These are phyloP conservation scores for Castanospermum australe DNA, from an alignment of 306 rosid genomes.

Conservation along the genomic window DNA sequence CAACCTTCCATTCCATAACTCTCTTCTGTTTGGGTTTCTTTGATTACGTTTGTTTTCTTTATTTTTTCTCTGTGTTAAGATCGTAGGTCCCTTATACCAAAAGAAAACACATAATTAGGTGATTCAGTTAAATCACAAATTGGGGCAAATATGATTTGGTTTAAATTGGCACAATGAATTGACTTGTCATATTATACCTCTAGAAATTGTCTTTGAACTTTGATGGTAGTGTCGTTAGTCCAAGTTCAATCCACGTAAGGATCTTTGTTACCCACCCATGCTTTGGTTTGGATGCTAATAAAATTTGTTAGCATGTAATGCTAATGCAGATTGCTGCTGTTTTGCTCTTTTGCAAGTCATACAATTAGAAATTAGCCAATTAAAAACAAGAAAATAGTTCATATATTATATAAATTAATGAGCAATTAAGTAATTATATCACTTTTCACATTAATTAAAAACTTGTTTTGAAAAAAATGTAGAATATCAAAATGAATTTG, in stretches of 20 bases:
- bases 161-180: slow-evolving; percentile 23
- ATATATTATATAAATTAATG: too few species aligned
- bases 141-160: slow-evolving; percentile 20
- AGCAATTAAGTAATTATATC: too few species aligned
- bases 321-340: neutral
- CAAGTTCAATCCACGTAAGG: neutral
- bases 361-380: too few species aligned
- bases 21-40: slow-evolving; percentile 18
- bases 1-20: slow-evolving; percentile 5
- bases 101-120: neutral
- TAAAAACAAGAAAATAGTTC: too few species aligned
- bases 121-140: slow-evolving; percentile 25
- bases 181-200: slow-evolving; percentile 21
- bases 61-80: slow-evolving; percentile 10
- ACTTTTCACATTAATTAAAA: too few species aligned
- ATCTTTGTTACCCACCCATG: slow-evolving; percentile 5
- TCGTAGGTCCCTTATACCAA: slow-evolving; percentile 26
- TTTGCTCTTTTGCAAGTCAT: neutral
- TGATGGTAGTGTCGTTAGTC: neutral
- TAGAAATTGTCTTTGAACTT: neutral
- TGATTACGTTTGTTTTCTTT: slow-evolving; percentile 35
- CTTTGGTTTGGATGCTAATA: neutral
- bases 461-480: too few species aligned
- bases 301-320: neutral
- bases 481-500: too few species aligned